Base-by-base conservation (phyloP, 2,329 filamentous ascomycete species). In the Neonectria punicea region DNA sequence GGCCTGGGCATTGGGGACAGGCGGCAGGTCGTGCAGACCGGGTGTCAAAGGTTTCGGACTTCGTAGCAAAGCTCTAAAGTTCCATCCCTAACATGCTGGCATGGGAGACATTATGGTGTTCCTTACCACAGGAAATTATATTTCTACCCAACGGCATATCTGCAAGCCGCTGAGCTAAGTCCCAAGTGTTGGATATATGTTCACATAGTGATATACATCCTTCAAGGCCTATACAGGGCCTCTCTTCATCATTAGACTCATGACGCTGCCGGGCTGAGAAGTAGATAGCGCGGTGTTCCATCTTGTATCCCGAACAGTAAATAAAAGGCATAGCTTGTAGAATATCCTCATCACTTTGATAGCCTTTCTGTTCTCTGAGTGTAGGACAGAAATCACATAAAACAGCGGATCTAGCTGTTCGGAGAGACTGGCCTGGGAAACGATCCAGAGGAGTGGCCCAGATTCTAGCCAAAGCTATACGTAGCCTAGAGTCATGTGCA, bases 281-380 rank as follows among this genome's bases (percentile, higher is more conserved):
- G 28, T 57, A 62, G 13, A 56, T 46, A 34, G 59, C 53, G 32
- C 59, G 59, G 53, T 62, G 60, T 57, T 62, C 60, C 44, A 58
- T 57, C n/a, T 57, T 53, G 60, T 53, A 62, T n/a, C 60, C 60
- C 46, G 60, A 36, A 18, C 53, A 62, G 36, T 57, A 57, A 20
- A 57, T 53, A 11, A 62, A 62, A 11, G 60, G 60, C 6, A 62
- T 30, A 22, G 10, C 60, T 39, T 53, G 14, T 16, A 62, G 47
- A 44, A 62, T 14, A 18, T 57, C 53, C 18, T 28, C 36, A 18
- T 62, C 60, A 16, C 18, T 53, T 7, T 4, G 10, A 43, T 53
- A 62, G 18, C 60, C 59, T 28, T 46, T 53, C 10, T 53, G 7
- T n/a, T 39, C 36, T 36, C 53, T 58, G 14, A 62, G 57, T 2